phyloP scores from a whole-genome alignment of 108 stramenopile species.

The Ochromonas danica region DNA sequence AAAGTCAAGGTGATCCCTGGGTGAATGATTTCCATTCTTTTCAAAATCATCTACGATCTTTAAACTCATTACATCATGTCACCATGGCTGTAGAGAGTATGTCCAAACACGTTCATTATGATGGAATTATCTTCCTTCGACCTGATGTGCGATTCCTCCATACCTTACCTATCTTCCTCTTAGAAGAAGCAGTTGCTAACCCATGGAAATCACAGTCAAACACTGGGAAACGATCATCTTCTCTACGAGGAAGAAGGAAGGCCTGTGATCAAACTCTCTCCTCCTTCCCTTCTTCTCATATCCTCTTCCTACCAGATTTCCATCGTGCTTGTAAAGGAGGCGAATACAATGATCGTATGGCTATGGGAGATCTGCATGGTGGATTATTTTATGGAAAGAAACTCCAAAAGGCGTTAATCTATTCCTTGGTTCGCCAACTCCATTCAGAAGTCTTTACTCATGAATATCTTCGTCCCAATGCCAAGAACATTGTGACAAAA shows the following conservation, averaged over 20 bases:
- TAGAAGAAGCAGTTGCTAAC: too few species aligned
- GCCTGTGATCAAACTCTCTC: too few species aligned
- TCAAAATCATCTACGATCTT: not conserved
- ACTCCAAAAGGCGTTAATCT: not conserved
- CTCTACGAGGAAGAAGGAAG: too few species aligned
- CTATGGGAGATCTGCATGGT: not conserved
- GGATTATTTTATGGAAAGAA: not conserved
- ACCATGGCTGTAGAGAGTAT: not conserved
- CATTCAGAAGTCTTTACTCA: not conserved
- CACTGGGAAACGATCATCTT: too few species aligned
- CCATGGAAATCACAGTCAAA: not conserved
- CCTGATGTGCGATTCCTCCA: not conserved
- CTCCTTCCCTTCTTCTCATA: too few species aligned
- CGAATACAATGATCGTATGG: constrained; percentile 27
- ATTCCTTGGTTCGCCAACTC: not conserved
- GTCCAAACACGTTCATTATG: not conserved
- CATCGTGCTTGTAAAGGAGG: constrained; percentile 6
- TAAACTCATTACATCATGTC: constrained; percentile 2
- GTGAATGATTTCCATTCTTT: not conserved
- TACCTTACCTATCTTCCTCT: not conserved
- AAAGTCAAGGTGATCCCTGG: constrained; percentile 20
- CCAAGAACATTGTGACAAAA: too few species aligned
- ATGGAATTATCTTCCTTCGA: not conserved
- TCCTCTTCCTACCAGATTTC: constrained; percentile 22
- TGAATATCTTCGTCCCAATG: not conserved